Evolutionary conservation across 2,329 filamentous ascomycete species (phyloP).

Genomic region (Leptodontidium sp.): DNA sequence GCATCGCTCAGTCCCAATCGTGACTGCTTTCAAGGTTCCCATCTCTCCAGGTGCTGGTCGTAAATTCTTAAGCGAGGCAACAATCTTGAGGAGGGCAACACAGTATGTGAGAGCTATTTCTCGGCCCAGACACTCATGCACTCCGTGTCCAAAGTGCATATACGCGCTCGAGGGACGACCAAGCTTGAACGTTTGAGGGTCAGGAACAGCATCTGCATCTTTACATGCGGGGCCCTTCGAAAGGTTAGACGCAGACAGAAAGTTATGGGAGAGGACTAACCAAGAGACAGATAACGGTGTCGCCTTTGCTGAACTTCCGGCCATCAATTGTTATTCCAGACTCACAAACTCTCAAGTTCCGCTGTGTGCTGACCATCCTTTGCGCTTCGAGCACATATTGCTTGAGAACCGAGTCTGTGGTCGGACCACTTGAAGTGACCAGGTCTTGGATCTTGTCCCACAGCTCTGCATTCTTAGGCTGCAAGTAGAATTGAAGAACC

Average conservation of each 20-base stretch:
- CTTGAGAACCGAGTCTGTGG: constrained; percentile 11
- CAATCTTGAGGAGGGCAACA: constrained; percentile 49
- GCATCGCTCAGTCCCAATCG: constrained; percentile 10
- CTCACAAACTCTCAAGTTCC: constrained; percentile 3
- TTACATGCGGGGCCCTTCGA: constrained; percentile 16
- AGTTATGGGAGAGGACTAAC: neutral
- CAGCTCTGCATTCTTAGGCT: constrained; percentile 12
- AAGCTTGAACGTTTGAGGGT: constrained; percentile 67
- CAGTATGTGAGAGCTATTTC: constrained; percentile 67
- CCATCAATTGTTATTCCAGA: neutral
- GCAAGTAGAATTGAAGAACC: constrained; percentile 22
- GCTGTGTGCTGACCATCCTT: constrained; percentile 14
- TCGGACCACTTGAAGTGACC: constrained; percentile 50
- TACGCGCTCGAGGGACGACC: constrained; percentile 70
- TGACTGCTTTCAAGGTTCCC: constrained; percentile 51
- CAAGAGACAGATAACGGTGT: constrained; percentile 3
- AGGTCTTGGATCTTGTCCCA: constrained; percentile 25
- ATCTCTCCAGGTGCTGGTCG: constrained; percentile 27
- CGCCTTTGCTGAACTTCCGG: neutral
- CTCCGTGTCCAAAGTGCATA: constrained; percentile 68
- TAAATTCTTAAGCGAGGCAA: constrained; percentile 22
- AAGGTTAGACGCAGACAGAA: neutral
- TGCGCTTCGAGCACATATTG: constrained; percentile 24
- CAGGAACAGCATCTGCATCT: constrained; percentile 49
- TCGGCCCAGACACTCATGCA: constrained; percentile 68